phyloP scores from a whole-genome alignment of 2,329 filamentous ascomycete species.

The Metarhizium sp. region DNA sequence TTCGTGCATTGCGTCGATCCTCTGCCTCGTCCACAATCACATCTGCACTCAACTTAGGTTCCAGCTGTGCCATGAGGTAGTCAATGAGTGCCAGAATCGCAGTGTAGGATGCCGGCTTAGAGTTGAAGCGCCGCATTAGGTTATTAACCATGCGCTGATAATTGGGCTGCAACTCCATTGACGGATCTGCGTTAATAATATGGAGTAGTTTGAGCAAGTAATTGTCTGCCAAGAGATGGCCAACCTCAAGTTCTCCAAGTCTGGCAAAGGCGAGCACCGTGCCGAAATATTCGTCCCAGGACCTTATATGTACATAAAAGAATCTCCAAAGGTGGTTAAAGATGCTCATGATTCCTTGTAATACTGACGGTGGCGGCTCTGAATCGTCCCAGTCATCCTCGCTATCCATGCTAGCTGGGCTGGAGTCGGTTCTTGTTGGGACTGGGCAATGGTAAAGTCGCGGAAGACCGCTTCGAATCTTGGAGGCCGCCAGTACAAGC shows the following conservation, averaged over 20 bases:
- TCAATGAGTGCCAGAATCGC: conserved; percentile 41
- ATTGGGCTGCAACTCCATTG: conserved; percentile 40
- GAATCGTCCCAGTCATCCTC: conserved; percentile 18
- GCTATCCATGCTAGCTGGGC: conserved; percentile 13
- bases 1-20: conserved; percentile 27
- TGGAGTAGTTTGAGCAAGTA: conserved; percentile 51
- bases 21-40: conserved; percentile 28
- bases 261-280: conserved; percentile 58
- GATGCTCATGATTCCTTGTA: conserved; percentile 32
- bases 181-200: conserved; percentile 51
- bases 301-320: conserved; percentile 52
- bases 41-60: conserved; percentile 24
- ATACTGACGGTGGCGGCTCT: conserved; percentile 1
- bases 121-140: conserved; percentile 39
- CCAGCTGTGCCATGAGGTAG: conserved; percentile 33
- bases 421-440: conserved; percentile 3
- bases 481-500: conserved; percentile 42
- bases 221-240: conserved; percentile 48
- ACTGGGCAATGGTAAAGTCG: conserved; percentile 31
- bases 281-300: conserved; percentile 71
- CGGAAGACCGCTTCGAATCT: conserved; percentile 39
- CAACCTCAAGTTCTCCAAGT: conserved; percentile 49
- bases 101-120: conserved; percentile 44
- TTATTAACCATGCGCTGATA: conserved; percentile 45
- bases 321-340: conserved; percentile 50